phyloP scores from a whole-genome alignment of 2,329 filamentous ascomycete species.

The Talaromyces sp. region DNA sequence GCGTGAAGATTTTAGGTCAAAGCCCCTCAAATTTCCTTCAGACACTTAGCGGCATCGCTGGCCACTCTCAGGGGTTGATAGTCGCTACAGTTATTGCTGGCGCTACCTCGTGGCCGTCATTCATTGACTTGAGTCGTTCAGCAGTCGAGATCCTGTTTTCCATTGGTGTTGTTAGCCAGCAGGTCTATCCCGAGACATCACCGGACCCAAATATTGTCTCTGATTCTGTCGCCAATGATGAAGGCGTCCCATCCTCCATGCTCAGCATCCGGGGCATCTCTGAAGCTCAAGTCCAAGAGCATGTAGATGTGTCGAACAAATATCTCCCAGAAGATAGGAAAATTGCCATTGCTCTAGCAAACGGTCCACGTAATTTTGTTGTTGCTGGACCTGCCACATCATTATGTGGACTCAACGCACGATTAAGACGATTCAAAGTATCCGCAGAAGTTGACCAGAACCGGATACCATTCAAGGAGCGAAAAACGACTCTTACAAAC shows the following conservation, averaged over 20 bases:
- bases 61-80: constrained; percentile 1
- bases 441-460: neutral
- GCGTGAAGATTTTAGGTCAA: constrained; percentile 84
- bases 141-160: neutral
- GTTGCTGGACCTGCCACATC: constrained; percentile 95
- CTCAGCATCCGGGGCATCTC: constrained; percentile 6
- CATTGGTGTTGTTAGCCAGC: neutral
- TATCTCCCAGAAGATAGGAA: constrained; percentile 71
- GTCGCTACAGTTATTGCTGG: neutral
- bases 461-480: neutral
- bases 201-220: neutral
- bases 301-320: neutral
- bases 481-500: neutral
- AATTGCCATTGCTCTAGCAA: constrained; percentile 90
- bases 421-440: constrained; percentile 74
- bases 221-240: neutral
- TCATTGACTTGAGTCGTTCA: neutral
- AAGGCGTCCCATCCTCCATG: neutral
- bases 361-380: constrained; percentile 94
- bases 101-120: neutral
- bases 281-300: neutral
- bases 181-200: constrained; percentile 1
- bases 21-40: constrained; percentile 77
- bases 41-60: neutral
- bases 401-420: constrained; percentile 92